Evolutionary conservation across 2,329 filamentous ascomycete genomes (phyloP).

Genomic region (Tolypocladium pustulatum): DNA sequence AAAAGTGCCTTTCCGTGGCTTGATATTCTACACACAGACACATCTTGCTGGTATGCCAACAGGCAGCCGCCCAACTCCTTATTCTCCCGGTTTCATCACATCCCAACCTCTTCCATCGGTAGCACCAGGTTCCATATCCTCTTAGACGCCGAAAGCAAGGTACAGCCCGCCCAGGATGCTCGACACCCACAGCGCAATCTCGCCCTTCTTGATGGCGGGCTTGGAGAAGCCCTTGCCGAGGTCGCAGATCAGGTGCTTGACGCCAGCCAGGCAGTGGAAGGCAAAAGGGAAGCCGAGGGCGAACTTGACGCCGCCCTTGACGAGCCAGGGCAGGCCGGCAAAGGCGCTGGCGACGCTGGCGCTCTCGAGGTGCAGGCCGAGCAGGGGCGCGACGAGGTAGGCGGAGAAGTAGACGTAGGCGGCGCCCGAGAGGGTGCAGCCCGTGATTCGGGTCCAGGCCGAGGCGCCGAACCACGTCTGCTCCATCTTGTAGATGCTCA

Average conservation of each 20-base stretch:
- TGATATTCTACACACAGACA: background rate
- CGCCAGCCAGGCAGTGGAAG: constrained; percentile 46
- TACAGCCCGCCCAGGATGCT: constrained; percentile 30
- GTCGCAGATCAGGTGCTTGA: constrained; percentile 45
- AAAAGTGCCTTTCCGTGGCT: background rate
- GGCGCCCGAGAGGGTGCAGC: constrained; percentile 55
- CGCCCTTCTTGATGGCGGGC: constrained; percentile 32
- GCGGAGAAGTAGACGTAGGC: constrained; percentile 73
- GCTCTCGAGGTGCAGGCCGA: constrained; percentile 54
- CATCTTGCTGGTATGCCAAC: background rate
- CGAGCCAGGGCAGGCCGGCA: constrained; percentile 45
- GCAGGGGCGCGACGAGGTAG: constrained; percentile 69
- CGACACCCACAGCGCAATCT: constrained; percentile 38
- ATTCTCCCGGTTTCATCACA: background rate
- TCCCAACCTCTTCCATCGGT: background rate
- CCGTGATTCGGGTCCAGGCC: constrained; percentile 76
- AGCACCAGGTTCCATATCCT: background rate
- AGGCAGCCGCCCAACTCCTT: background rate
- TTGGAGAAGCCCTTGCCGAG: constrained; percentile 39
- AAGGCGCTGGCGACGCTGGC: constrained; percentile 50
- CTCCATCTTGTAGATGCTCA: constrained; percentile 74
- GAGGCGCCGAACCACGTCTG: constrained; percentile 74
- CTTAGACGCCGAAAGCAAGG: constrained; percentile 38
- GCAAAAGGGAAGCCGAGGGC: constrained; percentile 47
- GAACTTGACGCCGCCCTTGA: constrained; percentile 49